Evolutionary conservation across 495 filamentous ascomycete species (phyloP), one percentile per base, ranked within the genome.

Genomic region (Penicillium dipodomyicola): DNA sequence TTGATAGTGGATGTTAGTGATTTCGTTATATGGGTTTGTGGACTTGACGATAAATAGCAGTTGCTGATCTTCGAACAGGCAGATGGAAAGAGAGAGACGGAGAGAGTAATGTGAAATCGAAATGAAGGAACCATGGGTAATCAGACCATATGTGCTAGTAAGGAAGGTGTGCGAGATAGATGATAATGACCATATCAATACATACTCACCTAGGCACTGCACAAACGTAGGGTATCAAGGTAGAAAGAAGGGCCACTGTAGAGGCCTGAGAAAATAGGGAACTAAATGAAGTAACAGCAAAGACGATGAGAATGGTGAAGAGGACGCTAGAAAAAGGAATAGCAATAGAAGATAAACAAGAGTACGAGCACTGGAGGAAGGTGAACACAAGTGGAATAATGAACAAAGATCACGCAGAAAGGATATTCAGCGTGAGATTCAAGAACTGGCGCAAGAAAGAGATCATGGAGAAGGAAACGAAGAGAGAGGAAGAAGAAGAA

Each of bases 401-500:
- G 22, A n/a, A 46, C 23, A 46, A 22, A 46, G 23, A 8, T 14
- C 22, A 25, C 42, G 22, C 22, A 15, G 14, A 46, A 11, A 10
- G 43, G n/a, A 46, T 23, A 6, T 17, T 46, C 6, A 17, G 43
- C 22, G 27, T 9, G 14, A 17, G 23, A 29, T 29, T 46, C 14
- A 29, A 6, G 25, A 46, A 44, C 19, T 14, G 10, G 11, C 23
- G 11, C 20, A 44, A 44, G 22, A 44, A 20, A 23, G 19, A 43
- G 19, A 42, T 37, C 19, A 8, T 57, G 37, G 15, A n/a, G 11
- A 32, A 4, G 40, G 46, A 17, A 14, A 20, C 15, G 29, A 43
- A 52, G 14, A 40, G n/a, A 56, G n/a, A 42, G 22, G 19, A 35
- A 47, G 17, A 37, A 44, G 56, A 37, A 44, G 56, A 53, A 5